phyloP scores from a whole-genome alignment of 2,329 filamentous ascomycete genomes.

The Colletotrichum tanaceti region DNA sequence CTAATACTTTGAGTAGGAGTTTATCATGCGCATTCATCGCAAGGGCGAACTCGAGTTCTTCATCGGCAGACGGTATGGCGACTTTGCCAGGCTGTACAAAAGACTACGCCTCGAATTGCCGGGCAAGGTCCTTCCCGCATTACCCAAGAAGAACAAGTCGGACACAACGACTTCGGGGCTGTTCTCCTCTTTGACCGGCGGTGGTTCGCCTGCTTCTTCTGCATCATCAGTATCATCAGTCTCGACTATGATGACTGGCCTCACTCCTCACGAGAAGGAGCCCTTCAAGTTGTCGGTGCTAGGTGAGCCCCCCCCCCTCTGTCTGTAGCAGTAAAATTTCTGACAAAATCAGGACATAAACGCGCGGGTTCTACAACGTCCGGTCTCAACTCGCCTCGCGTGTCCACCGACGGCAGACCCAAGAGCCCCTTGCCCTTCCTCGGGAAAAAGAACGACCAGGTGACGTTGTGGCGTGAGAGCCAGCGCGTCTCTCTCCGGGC shows the following conservation, averaged over 20 bases:
- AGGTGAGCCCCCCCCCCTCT: constrained; percentile 47
- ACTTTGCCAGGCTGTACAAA: constrained; percentile 85
- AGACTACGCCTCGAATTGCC: constrained; percentile 85
- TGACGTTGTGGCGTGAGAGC: constrained; percentile 79
- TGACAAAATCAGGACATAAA: constrained; percentile 43
- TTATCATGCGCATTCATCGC: constrained; percentile 86
- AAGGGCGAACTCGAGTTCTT: constrained; percentile 81
- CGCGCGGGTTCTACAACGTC: constrained; percentile 52
- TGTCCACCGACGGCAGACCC: constrained; percentile 57
- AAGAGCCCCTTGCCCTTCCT: constrained; percentile 48
- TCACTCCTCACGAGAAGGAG: constrained; percentile 42
- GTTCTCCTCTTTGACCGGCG: constrained; percentile 63
- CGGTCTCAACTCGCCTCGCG: constrained; percentile 54
- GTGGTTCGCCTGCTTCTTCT: constrained; percentile 77
- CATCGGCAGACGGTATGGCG: constrained; percentile 86
- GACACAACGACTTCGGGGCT: constrained; percentile 73
- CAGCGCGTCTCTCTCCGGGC: constrained; percentile 92
- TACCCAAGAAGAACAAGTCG: constrained; percentile 93
- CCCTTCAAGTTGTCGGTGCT: constrained; percentile 58
- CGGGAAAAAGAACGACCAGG: constrained; percentile 46
- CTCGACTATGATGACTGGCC: constrained; percentile 73
- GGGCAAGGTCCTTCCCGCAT: constrained; percentile 85
- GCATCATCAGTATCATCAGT: constrained; percentile 83
- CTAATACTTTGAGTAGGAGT: constrained; percentile 72
- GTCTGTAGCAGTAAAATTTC: not conserved